Percentiles rank a stretch among this genome's conserved stretches.
phyloP scores from a whole-genome alignment of 441 rosid species.

The Melastoma candidum region DNA sequence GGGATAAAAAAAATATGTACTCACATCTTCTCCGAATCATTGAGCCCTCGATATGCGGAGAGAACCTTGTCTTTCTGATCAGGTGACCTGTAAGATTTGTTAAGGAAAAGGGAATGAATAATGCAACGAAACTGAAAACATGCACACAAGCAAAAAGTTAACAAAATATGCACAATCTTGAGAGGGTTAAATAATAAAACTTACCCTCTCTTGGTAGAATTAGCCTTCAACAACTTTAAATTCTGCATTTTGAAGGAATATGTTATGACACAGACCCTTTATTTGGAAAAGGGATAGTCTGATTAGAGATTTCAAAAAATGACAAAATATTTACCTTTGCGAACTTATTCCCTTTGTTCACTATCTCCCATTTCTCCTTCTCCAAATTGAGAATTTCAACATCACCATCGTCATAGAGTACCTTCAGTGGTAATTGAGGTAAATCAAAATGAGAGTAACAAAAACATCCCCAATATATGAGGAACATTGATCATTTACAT shows the following conservation, averaged over 20 bases:
- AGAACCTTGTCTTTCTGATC: constrained; percentile 38
- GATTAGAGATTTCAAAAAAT: constrained; percentile 13
- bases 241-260: constrained; percentile 44
- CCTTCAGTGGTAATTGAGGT: constrained; percentile 26
- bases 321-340: constrained; percentile 41
- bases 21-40: constrained; percentile 44
- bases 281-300: constrained; percentile 4
- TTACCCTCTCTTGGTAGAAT: constrained; percentile 44
- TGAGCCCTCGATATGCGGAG: constrained; percentile 28
- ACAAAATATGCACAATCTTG: neutral
- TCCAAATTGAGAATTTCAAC: constrained; percentile 85
- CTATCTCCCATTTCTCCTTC: constrained; percentile 92
- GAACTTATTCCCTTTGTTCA: constrained; percentile 50
- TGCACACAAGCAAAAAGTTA: neutral
- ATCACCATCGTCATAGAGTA: constrained; percentile 95
- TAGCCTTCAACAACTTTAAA: constrained; percentile 33
- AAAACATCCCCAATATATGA: too few relatives aligned
- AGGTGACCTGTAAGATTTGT: constrained; percentile 39
- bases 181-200: constrained; percentile 18
- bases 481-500: too few relatives aligned
- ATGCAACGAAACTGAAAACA: neutral
- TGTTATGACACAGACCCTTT: constrained; percentile 7
- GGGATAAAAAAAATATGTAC: constrained; percentile 21
- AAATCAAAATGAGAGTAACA: too few relatives aligned
- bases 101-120: neutral